Conservation (phyloP, 208 protist genomes). For the Crithidia expoeki region DNA sequence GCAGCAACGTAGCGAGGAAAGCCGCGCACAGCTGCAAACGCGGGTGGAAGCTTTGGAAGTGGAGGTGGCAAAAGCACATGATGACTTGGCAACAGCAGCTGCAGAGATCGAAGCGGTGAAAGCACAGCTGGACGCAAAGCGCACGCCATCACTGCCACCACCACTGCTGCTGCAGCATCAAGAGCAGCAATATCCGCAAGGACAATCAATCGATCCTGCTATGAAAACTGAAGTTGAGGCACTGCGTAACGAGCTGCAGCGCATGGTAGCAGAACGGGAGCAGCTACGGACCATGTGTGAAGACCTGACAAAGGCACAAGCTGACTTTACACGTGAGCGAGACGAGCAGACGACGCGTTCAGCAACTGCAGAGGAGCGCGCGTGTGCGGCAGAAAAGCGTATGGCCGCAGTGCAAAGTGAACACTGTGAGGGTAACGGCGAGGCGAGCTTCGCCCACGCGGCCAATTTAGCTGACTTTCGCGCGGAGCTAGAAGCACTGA, state of each 20-base stretch:
- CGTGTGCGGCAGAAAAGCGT: background rate
- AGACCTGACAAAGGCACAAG: background rate
- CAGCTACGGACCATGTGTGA: background rate
- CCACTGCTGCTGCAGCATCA: background rate
- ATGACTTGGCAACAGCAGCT: background rate
- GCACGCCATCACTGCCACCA: background rate
- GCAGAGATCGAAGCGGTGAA: background rate
- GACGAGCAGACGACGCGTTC: background rate
- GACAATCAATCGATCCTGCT: too few species aligned
- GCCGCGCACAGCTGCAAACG: slow-evolving; percentile 6
- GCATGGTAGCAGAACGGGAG: background rate
- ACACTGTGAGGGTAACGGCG: background rate
- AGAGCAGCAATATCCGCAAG: too few species aligned
- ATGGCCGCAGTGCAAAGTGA: background rate
- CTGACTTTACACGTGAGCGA: background rate
- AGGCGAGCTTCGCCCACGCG: background rate
- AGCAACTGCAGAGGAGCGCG: background rate
- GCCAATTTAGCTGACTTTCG: background rate
- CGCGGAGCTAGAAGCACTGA: background rate
- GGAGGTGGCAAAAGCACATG: slow-evolving; percentile 6
- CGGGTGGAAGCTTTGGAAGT: background rate
- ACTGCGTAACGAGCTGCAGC: background rate
- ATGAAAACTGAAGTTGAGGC: background rate
- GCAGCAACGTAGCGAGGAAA: slow-evolving; percentile 2
- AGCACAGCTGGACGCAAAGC: background rate